Conservation (phyloP, 176 grass and related monocot genomes). For the Carex parvula region DNA sequence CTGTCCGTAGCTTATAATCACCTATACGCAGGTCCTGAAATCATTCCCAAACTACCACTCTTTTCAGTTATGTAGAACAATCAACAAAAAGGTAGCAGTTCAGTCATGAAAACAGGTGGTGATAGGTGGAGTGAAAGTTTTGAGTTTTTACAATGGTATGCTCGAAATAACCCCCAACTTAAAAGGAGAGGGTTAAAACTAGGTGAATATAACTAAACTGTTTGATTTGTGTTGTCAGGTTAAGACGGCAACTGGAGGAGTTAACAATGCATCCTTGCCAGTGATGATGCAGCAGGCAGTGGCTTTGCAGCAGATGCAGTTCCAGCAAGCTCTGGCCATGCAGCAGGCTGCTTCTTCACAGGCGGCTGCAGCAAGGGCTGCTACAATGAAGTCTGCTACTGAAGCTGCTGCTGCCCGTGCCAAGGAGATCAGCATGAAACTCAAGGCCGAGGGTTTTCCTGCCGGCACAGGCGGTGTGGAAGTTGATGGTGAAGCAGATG, state of each 20-base stretch:
- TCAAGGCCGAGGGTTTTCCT: conserved; percentile 68
- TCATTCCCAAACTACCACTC: background rate
- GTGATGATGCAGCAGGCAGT: conserved; percentile 97
- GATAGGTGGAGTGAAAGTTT: background rate
- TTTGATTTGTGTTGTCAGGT: conserved; percentile 10
- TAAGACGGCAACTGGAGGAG: conserved; percentile 20
- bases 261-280: conserved; percentile 63
- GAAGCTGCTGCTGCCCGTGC: conserved; percentile 91
- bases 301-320: conserved; percentile 89
- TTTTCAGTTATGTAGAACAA: background rate
- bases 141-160: conserved; percentile 4
- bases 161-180: background rate
- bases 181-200: background rate
- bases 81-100: background rate
- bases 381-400: conserved; percentile 96
- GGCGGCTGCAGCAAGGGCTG: conserved; percentile 66
- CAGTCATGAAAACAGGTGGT: background rate
- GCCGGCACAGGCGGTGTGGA: background rate
- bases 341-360: conserved; percentile 73
- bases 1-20: background rate
- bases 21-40: background rate
- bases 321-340: conserved; percentile 92
- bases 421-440: conserved; percentile 92
- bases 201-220: background rate
- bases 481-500: conserved; percentile 17